phyloP scores from a whole-genome alignment of 352 stramenopile species.

The Phytophthora syringae region DNA sequence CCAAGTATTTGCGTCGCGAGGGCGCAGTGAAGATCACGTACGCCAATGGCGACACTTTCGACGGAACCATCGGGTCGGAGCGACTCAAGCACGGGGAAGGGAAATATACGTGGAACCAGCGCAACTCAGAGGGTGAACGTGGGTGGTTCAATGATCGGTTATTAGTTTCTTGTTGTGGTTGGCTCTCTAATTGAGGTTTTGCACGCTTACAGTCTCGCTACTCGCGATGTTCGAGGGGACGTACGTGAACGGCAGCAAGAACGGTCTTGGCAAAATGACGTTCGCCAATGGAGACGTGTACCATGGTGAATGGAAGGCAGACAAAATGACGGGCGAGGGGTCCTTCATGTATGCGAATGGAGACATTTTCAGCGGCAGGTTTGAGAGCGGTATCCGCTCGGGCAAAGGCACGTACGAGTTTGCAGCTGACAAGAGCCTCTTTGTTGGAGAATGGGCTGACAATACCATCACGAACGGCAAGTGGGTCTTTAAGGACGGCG shows the following conservation, averaged over 20 bases:
- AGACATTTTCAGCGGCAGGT: conserved; percentile 92
- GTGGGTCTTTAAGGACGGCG: conserved; percentile 92
- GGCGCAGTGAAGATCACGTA: conserved; percentile 91
- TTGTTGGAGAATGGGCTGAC: conserved; percentile 88
- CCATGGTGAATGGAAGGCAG: conserved; percentile 87
- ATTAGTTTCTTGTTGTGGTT: neutral
- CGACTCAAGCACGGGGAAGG: conserved; percentile 86
- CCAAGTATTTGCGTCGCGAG: conserved; percentile 84
- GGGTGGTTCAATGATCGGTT: conserved; percentile 6
- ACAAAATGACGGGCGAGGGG: conserved; percentile 90
- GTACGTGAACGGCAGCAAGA: conserved; percentile 87
- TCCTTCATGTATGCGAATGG: conserved; percentile 92
- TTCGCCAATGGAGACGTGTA: conserved; percentile 92
- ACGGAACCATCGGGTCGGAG: conserved; percentile 82
- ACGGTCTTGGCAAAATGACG: conserved; percentile 91
- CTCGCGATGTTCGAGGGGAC: conserved; percentile 86
- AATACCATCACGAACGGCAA: conserved; percentile 90
- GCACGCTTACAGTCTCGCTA: conserved; percentile 52
- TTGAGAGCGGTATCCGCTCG: conserved; percentile 78
- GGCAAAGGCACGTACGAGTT: conserved; percentile 93
- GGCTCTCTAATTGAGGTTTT: neutral
- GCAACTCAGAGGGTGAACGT: conserved; percentile 71
- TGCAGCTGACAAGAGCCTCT: conserved; percentile 75
- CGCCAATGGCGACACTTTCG: conserved; percentile 91
- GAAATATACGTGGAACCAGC: conserved; percentile 90